Conservation (phyloP, 352 stramenopile species). For the Phytophthora boehmeriae region DNA sequence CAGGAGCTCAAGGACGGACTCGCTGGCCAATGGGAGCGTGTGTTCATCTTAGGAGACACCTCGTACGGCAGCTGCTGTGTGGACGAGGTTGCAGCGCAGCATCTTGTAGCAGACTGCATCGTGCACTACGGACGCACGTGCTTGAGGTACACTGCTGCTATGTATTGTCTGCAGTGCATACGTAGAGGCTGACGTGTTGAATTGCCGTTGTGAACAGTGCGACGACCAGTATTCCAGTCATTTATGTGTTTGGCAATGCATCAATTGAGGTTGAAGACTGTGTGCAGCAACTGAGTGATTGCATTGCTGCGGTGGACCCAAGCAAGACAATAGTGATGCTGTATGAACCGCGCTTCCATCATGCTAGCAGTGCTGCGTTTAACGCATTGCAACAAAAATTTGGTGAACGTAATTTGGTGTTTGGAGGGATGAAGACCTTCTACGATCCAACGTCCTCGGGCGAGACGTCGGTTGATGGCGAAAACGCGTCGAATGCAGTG, state of each 20-base stretch:
- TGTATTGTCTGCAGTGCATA: neutral
- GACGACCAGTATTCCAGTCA: conserved; percentile 84
- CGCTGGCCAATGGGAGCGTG: conserved; percentile 54
- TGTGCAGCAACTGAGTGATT: conserved; percentile 42
- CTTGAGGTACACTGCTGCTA: conserved; percentile 50
- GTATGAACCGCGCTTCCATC: conserved; percentile 91
- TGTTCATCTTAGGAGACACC: conserved; percentile 96
- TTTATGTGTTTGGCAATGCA: conserved; percentile 91
- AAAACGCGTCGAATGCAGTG: conserved; percentile 10
- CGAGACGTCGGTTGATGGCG: neutral
- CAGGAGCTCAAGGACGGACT: conserved; percentile 63
- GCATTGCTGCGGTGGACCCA: conserved; percentile 33
- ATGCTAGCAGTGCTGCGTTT: conserved; percentile 71
- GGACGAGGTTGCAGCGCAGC: conserved; percentile 94
- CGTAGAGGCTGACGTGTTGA: conserved; percentile 1
- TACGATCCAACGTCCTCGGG: conserved; percentile 55
- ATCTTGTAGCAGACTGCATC: conserved; percentile 93
- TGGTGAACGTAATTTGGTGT: conserved; percentile 49
- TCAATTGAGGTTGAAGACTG: conserved; percentile 67
- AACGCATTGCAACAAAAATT: conserved; percentile 42
- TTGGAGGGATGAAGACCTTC: conserved; percentile 74
- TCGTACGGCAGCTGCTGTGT: conserved; percentile 96
- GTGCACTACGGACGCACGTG: conserved; percentile 96
- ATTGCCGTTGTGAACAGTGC: conserved; percentile 33
- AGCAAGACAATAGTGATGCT: conserved; percentile 85